A percentile compares a stretch with the other conserved stretches of the same genome.
Conservation (phyloP, 139 green algal species). For the Coelastrella sp. region DNA sequence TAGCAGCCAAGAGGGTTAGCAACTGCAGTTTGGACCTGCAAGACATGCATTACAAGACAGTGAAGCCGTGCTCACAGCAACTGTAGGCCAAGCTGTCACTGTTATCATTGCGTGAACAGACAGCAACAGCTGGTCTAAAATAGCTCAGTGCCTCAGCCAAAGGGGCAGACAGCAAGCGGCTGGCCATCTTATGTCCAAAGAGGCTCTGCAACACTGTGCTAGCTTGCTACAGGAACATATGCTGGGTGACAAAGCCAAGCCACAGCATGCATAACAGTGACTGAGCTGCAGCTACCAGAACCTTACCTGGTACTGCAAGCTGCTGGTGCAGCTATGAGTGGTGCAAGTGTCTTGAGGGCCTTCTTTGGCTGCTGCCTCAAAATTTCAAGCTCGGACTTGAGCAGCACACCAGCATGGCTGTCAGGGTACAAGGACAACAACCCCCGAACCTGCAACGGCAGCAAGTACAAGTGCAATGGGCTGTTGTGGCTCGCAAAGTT, state of each 20-base stretch:
- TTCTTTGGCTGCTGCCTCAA: conserved; percentile 40
- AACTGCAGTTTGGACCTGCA: conserved; percentile 29
- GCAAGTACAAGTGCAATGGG: not conserved
- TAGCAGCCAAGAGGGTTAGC: conserved; percentile 50
- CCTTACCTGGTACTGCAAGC: conserved; percentile 10
- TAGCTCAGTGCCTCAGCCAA: too few relatives aligned
- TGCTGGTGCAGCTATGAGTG: not conserved
- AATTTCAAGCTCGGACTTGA: conserved; percentile 40
- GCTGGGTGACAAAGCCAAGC: too few relatives aligned
- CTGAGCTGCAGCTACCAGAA: not conserved
- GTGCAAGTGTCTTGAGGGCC: conserved; percentile 10
- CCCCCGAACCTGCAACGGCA: not conserved
- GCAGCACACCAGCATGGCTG: conserved; percentile 30
- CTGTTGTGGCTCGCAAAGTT: not conserved
- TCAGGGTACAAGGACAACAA: conserved; percentile 3
- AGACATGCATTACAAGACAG: not conserved
- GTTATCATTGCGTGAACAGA: too few relatives aligned
- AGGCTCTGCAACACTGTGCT: too few relatives aligned
- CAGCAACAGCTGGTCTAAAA: too few relatives aligned
- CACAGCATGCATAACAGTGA: too few relatives aligned
- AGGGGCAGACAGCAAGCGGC: too few relatives aligned
- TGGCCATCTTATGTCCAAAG: too few relatives aligned
- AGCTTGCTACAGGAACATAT: too few relatives aligned
- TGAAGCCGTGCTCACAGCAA: too few relatives aligned
- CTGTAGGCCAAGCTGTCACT: too few relatives aligned